These are phyloP conservation scores for Gastrodia elata DNA, from an alignment of 106 monocot genomes.

Conservation along the genomic window DNA sequence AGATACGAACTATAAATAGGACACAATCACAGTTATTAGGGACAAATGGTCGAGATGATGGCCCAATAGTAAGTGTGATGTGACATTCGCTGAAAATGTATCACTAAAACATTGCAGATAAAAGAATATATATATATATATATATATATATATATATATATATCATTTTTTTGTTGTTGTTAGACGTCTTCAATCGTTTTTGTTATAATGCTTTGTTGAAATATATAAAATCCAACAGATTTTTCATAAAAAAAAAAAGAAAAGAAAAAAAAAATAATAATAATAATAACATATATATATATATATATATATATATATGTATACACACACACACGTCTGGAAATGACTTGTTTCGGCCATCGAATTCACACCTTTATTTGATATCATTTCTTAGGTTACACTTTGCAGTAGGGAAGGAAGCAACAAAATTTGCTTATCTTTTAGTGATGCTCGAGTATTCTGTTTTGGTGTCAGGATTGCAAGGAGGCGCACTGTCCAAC, in stretches of 20 bases:
- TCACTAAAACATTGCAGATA: background rate
- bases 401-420: constrained; percentile 51
- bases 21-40: constrained; percentile 18
- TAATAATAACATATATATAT: background rate
- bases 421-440: constrained; percentile 42
- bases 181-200: no score
- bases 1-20: constrained; percentile 19
- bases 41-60: constrained; percentile 23
- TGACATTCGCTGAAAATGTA: background rate
- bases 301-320: no score
- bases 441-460: constrained; percentile 42
- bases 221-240: no score
- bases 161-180: no score
- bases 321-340: no score
- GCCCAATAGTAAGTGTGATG: constrained; percentile 13
- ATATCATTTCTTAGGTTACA: constrained; percentile 35
- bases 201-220: no score
- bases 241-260: no score
- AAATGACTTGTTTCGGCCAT: background rate
- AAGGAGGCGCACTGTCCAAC: constrained; percentile 39
- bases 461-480: constrained; percentile 55
- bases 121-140: background rate
- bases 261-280: no score
- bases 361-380: background rate
- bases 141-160: no score